phyloP scores from a whole-genome alignment of 495 filamentous ascomycete species.

The Niebla homalea region DNA sequence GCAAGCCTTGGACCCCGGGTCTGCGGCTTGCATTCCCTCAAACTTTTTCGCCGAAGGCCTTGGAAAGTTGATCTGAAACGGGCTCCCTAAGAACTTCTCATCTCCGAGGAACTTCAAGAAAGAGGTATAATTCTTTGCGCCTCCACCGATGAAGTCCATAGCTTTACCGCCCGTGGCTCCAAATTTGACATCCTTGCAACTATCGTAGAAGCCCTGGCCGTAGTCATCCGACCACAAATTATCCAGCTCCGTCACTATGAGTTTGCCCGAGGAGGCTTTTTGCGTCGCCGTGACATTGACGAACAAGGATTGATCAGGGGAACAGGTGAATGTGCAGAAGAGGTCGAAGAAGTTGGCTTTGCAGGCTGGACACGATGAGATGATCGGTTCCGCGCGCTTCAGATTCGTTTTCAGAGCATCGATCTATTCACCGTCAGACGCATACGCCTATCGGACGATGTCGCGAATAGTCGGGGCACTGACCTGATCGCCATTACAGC shows the following conservation, averaged over 20 bases:
- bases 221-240: constrained; percentile 80
- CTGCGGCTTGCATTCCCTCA: constrained; percentile 47
- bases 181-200: constrained; percentile 97
- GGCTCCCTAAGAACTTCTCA: constrained; percentile 76
- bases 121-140: constrained; percentile 74
- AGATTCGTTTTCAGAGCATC: constrained; percentile 66
- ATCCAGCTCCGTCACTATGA: constrained; percentile 73
- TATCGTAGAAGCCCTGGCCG: constrained; percentile 82
- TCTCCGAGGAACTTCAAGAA: constrained; percentile 88
- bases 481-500: constrained; percentile 74
- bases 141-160: constrained; percentile 90
- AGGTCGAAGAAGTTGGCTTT: constrained; percentile 95
- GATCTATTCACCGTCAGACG: constrained; percentile 35
- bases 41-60: constrained; percentile 39
- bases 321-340: constrained; percentile 96
- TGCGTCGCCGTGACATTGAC: constrained; percentile 77
- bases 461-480: constrained; percentile 19
- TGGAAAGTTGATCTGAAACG: constrained; percentile 94
- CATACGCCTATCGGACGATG: neutral
- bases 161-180: constrained; percentile 81
- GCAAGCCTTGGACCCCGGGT: constrained; percentile 64
- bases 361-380: constrained; percentile 87
- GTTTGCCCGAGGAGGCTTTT: constrained; percentile 49
- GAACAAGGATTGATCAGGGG: constrained; percentile 89
- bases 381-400: constrained; percentile 74